Percentiles rank a stretch among this genome's conserved stretches.
phyloP scores from a whole-genome alignment of 768 basidiomycete species.

The Clitopilus hobsonii region DNA sequence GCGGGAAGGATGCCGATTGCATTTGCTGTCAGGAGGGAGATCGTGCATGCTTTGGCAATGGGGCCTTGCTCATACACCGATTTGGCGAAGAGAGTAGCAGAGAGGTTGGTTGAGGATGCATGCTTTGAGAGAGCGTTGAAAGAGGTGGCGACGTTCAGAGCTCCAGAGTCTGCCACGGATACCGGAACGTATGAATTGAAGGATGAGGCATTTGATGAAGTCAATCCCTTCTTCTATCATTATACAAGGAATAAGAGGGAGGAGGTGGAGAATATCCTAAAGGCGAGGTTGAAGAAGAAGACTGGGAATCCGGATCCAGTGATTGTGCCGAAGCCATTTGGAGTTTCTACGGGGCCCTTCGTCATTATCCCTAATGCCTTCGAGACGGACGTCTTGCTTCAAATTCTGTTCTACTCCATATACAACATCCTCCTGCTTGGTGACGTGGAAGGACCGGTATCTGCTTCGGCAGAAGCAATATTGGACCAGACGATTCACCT shows the following conservation, averaged over 20 bases:
- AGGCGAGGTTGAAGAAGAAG: constrained; percentile 61
- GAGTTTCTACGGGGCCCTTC: constrained; percentile 67
- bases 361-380: constrained; percentile 56
- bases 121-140: constrained; percentile 75
- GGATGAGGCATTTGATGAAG: constrained; percentile 76
- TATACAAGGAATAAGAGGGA: constrained; percentile 92
- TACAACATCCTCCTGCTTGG: constrained; percentile 70
- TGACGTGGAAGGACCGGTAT: constrained; percentile 51
- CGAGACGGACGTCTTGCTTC: constrained; percentile 66
- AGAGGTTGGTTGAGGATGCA: constrained; percentile 80
- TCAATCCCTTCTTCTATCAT: constrained; percentile 95
- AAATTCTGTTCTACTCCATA: constrained; percentile 80
- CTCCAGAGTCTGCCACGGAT: constrained; percentile 76
- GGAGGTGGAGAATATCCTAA: constrained; percentile 78
- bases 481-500: constrained; percentile 87
- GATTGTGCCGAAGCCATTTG: constrained; percentile 68
- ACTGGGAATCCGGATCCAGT: constrained; percentile 62
- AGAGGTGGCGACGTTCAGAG: constrained; percentile 77
- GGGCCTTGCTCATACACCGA: constrained; percentile 89
- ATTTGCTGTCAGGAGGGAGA: constrained; percentile 70
- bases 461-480: constrained; percentile 82
- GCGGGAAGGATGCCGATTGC: constrained; percentile 65
- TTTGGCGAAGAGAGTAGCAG: constrained; percentile 85
- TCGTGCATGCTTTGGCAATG: constrained; percentile 86
- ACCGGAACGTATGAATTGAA: constrained; percentile 86